Evolutionary conservation across 106 monocot species (phyloP).

Genomic region (Phalaenopsis equestris): DNA sequence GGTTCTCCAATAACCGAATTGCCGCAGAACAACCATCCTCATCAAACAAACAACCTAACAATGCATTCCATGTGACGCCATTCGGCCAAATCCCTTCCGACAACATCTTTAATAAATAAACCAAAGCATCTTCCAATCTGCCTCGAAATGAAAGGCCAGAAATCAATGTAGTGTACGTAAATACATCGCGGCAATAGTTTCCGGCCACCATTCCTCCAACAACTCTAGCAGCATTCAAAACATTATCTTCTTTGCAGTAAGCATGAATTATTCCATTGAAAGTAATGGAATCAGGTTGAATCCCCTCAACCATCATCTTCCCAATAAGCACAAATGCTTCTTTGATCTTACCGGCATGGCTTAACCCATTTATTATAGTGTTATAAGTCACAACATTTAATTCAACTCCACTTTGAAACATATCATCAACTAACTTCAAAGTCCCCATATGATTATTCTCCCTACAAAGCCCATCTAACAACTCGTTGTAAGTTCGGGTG

Average conservation of each 20-base stretch:
- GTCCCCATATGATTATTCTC: constrained; percentile 37
- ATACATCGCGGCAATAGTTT: constrained; percentile 39
- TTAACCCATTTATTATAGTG: constrained; percentile 49
- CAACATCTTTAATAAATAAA: constrained; percentile 64
- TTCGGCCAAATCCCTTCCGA: constrained; percentile 66
- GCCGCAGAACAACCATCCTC: constrained; percentile 10
- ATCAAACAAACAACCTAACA: constrained; percentile 30
- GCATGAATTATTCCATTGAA: constrained; percentile 52
- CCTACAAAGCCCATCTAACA: constrained; percentile 59
- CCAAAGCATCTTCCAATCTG: constrained; percentile 44
- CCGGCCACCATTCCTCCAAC: constrained; percentile 31
- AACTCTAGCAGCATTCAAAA: constrained; percentile 34
- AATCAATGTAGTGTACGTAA: constrained; percentile 66
- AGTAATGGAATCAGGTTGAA: constrained; percentile 56
- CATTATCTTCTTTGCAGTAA: constrained; percentile 52
- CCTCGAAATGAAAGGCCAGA: constrained; percentile 42
- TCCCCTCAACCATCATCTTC: constrained; percentile 56
- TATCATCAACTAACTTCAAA: constrained; percentile 40
- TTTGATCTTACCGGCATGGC: constrained; percentile 19
- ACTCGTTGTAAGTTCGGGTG: constrained; percentile 62
- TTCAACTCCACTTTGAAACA: constrained; percentile 31
- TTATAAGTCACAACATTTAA: constrained; percentile 55
- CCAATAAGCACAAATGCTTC: constrained; percentile 39
- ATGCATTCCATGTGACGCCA: constrained; percentile 59
- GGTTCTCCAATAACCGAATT: constrained; percentile 19